Evolutionary conservation across 1,284 basidiomycete species (phyloP), one percentile per base, ranked within the genome.

Genomic region (Ceratobasidium sp.): DNA sequence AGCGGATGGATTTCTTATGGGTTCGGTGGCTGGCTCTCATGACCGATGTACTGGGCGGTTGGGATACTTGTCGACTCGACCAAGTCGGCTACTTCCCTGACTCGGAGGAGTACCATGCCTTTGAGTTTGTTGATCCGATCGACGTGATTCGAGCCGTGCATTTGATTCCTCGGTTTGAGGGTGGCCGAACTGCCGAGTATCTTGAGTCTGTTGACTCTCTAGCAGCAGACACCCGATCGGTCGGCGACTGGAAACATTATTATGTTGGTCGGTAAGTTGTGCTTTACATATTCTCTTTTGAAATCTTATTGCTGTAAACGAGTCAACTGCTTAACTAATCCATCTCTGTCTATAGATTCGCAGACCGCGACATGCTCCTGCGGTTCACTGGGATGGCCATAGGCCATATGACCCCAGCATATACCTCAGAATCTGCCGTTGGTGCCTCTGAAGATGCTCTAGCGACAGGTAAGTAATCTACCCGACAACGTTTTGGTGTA

Each of bases 81-180:
- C 83, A 83, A 35, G 57, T 87, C 1, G 82, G 82, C 0, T 88
- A 86, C 80, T 79, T 86, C 7, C 68, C 78, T 8, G 78, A 79
- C 50, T 46, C 38, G 2, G 54, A 77, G 0, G 18, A 48, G 18
- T 30, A 55, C 20, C 18, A 77, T 18, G 83, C 86, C 0, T 88
- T 87, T 80, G 84, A 85, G 6, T 88, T 88, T 78, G 76, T 88
- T 3, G 83, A 87, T 78, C 87, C 87, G 0, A 55, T 76, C 0
- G 79, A 83, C 3, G 81, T 88, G 54, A 80, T 87, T 27, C 82
- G 82, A 5, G 84, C 81, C 0, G 81, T 80, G 30, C 87, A 88
- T 77, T 57, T 86, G 10, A 82, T 85, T 20, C 85, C 84, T 0
- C 78, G 79, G 0, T 84, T 83, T 66, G 70, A 54, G 0, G 33